A percentile compares a stretch with the other conserved stretches of the same genome.
These are phyloP conservation scores for Hebeloma cylindrosporum DNA, from an alignment of 768 basidiomycete genomes.

Conservation along the genomic window DNA sequence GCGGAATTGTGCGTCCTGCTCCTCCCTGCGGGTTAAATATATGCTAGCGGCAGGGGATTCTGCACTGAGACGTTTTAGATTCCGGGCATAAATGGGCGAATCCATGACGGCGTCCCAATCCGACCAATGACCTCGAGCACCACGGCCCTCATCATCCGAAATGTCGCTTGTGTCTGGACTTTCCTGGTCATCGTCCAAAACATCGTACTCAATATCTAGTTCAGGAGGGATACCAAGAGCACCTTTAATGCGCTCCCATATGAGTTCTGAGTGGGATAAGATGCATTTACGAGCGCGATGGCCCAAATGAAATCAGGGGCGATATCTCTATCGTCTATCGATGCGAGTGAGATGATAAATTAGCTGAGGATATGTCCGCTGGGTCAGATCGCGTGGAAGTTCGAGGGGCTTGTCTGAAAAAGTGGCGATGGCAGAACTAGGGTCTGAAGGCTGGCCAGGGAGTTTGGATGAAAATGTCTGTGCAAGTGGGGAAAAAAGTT, in stretches of 20 bases:
- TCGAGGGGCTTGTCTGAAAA: slow-evolving; percentile 26
- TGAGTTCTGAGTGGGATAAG: slow-evolving; percentile 73
- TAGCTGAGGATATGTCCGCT: slow-evolving; percentile 76
- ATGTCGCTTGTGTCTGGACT: slow-evolving; percentile 39
- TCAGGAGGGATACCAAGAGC: slow-evolving; percentile 88
- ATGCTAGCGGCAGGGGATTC: slow-evolving; percentile 21
- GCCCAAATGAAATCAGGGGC: slow-evolving; percentile 76
- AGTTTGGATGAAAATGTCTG: slow-evolving; percentile 57
- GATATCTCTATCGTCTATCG: slow-evolving; percentile 60
- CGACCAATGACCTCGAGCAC: slow-evolving; percentile 31
- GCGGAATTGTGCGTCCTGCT: slow-evolving; percentile 19
- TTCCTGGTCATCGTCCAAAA: slow-evolving; percentile 24
- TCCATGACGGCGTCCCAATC: slow-evolving; percentile 49
- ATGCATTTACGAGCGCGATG: slow-evolving; percentile 73
- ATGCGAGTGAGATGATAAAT: slow-evolving; percentile 64
- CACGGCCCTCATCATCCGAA: slow-evolving; percentile 42
- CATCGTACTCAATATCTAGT: slow-evolving; percentile 61
- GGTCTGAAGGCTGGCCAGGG: slow-evolving; percentile 7
- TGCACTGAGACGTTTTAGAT: slow-evolving; percentile 21
- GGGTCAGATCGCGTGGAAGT: slow-evolving; percentile 53
- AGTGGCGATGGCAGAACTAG: slow-evolving; percentile 20
- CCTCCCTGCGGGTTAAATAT: slow-evolving; percentile 16
- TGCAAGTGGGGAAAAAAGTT: slow-evolving; percentile 69
- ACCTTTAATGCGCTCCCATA: slow-evolving; percentile 90
- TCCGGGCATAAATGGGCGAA: slow-evolving; percentile 36